Conservation (phyloP, 1,139 yeast species). For the Saccharomyces hybrid region DNA sequence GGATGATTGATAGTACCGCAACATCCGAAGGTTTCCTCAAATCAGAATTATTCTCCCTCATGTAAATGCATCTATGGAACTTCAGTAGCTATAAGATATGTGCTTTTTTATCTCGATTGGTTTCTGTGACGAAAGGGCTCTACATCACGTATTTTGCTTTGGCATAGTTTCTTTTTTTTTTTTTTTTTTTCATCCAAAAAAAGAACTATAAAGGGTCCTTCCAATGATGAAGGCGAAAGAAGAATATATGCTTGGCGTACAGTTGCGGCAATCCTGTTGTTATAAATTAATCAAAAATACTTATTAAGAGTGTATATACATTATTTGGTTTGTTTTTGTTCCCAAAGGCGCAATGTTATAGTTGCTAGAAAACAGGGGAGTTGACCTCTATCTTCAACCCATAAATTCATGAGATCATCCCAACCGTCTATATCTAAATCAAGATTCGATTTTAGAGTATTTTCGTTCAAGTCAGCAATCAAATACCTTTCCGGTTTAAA, state of each 20-base stretch:
- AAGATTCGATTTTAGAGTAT: slow-evolving; percentile 31
- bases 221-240: not conserved
- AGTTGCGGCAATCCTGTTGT: not conserved
- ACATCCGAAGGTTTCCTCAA: slow-evolving; percentile 12
- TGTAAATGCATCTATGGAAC: slow-evolving; percentile 2
- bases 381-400: slow-evolving; percentile 65
- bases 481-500: slow-evolving; percentile 35
- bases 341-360: slow-evolving; percentile 58
- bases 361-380: slow-evolving; percentile 79
- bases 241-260: not conserved
- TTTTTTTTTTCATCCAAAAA: not conserved
- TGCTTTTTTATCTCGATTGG: not conserved
- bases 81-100: not conserved
- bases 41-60: slow-evolving; percentile 1
- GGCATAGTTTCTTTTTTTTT: not conserved
- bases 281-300: not conserved
- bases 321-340: slow-evolving; percentile 18
- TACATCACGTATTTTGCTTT: not conserved
- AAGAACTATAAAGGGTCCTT: not conserved
- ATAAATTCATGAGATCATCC: slow-evolving; percentile 51
- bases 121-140: not conserved
- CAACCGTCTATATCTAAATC: slow-evolving; percentile 34
- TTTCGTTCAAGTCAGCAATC: slow-evolving; percentile 31
- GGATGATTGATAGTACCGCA: slow-evolving; percentile 25
- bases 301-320: not conserved